A percentile compares a stretch with the other conserved stretches of the same genome.
Conservation (phyloP, 192 early-diverging fungal genomes). For the Coemansia sp. region DNA sequence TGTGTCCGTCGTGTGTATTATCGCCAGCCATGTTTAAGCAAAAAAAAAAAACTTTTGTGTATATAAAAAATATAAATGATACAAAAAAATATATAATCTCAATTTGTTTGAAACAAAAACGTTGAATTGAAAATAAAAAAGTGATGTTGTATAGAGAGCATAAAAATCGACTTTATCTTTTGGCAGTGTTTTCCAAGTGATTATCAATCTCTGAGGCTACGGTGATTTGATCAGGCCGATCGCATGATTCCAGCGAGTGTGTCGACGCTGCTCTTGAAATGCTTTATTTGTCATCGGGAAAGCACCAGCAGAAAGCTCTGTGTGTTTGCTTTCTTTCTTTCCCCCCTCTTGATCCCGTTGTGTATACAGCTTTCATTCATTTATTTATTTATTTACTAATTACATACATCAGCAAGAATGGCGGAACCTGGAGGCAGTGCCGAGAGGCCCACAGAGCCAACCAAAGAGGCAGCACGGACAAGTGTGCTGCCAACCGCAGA, state of each 20-base stretch:
- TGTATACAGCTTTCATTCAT: background rate
- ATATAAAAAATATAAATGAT: background rate
- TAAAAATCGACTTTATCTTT: too few relatives aligned
- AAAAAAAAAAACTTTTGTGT: too few relatives aligned
- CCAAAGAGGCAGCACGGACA: background rate
- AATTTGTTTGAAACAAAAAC: slow-evolving; percentile 1
- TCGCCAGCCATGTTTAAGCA: slow-evolving; percentile 10
- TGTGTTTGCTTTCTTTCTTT: too few relatives aligned
- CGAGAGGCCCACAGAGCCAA: background rate
- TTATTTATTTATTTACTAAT: background rate
- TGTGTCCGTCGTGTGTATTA: slow-evolving; percentile 9
- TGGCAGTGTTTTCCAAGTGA: too few relatives aligned
- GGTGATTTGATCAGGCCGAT: too few relatives aligned
- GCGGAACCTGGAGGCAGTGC: background rate
- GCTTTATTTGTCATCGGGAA: too few relatives aligned
- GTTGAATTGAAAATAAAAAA: slow-evolving; percentile 1
- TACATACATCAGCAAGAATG: background rate
- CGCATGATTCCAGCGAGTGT: too few relatives aligned
- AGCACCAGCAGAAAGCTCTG: too few relatives aligned
- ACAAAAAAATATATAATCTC: background rate
- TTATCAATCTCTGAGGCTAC: too few relatives aligned
- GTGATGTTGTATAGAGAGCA: too few relatives aligned
- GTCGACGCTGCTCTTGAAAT: too few relatives aligned
- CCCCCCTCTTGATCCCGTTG: too few relatives aligned
- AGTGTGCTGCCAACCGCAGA: background rate